phyloP scores from a whole-genome alignment of 345 rosid genomes.

The Murraya paniculata region DNA sequence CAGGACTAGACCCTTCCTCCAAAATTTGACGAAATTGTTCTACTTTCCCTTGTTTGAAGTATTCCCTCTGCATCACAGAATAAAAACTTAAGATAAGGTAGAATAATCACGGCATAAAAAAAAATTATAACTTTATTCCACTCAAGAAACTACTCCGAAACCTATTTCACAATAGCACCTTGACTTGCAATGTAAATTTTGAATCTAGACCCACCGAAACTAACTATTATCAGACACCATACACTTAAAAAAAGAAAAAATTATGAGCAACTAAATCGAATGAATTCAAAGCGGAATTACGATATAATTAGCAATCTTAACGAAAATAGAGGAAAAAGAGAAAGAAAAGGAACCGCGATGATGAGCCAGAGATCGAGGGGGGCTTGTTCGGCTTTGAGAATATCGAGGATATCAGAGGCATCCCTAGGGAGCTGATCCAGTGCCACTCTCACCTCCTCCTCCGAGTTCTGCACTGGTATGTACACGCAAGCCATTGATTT shows the following conservation, averaged over 20 bases:
- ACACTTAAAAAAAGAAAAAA: background rate
- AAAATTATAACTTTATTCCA: background rate
- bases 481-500: constrained; percentile 74
- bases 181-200: background rate
- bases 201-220: background rate
- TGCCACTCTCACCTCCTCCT: constrained; percentile 95
- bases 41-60: constrained; percentile 91
- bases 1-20: constrained; percentile 97
- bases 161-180: background rate
- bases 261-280: background rate
- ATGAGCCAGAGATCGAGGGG: constrained; percentile 98
- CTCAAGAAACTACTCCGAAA: background rate
- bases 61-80: constrained; percentile 69
- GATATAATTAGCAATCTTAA: background rate
- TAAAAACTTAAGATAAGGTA: background rate
- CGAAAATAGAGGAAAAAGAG: background rate
- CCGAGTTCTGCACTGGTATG: constrained; percentile 97
- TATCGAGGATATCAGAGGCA: constrained; percentile 94
- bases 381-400: constrained; percentile 99
- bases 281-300: background rate
- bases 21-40: constrained; percentile 92
- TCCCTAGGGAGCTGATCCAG: constrained; percentile 97
- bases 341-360: constrained; percentile 66
- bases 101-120: background rate
- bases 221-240: background rate